phyloP scores from a whole-genome alignment of 768 basidiomycete genomes.

The Termitomyces titanicus region DNA sequence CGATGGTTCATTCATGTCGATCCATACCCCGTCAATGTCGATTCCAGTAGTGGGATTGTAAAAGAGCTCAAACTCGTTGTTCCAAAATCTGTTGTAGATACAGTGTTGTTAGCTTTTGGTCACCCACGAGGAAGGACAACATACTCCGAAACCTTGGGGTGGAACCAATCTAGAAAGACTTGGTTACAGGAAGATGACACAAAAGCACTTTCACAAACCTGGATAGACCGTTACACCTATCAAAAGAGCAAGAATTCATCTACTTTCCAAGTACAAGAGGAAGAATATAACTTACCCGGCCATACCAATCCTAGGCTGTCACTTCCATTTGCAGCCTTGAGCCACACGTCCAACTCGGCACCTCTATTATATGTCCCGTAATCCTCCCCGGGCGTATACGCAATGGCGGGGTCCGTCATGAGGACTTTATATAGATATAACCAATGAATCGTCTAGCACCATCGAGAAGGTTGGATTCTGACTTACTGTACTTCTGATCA shows the following conservation, averaged over 20 bases:
- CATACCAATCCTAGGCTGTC: conserved; percentile 57
- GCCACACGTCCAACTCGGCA: conserved; percentile 47
- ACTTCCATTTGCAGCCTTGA: conserved; percentile 61
- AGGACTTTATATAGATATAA: conserved; percentile 40
- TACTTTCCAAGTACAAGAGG: conserved; percentile 6
- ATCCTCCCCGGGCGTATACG: conserved; percentile 39
- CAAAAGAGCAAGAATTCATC: neutral
- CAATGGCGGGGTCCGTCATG: conserved; percentile 75
- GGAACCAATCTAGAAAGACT: conserved; percentile 52
- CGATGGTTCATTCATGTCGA: conserved; percentile 74
- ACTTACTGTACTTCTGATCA: conserved; percentile 54
- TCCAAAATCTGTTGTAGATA: conserved; percentile 48
- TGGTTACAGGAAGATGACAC: neutral
- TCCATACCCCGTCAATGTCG: conserved; percentile 72
- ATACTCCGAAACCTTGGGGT: conserved; percentile 45
- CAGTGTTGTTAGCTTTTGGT: neutral
- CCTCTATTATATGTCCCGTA: conserved; percentile 59
- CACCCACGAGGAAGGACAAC: conserved; percentile 6
- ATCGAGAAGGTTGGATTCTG: neutral
- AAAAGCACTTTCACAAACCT: conserved; percentile 27
- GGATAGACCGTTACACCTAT: conserved; percentile 56
- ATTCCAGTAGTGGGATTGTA: conserved; percentile 50
- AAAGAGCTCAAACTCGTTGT: conserved; percentile 53
- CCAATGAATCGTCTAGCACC: neutral
- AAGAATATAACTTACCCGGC: conserved; percentile 41